phyloP scores from a whole-genome alignment of 352 stramenopile species.

The Globisporangium cylindrosporum region DNA sequence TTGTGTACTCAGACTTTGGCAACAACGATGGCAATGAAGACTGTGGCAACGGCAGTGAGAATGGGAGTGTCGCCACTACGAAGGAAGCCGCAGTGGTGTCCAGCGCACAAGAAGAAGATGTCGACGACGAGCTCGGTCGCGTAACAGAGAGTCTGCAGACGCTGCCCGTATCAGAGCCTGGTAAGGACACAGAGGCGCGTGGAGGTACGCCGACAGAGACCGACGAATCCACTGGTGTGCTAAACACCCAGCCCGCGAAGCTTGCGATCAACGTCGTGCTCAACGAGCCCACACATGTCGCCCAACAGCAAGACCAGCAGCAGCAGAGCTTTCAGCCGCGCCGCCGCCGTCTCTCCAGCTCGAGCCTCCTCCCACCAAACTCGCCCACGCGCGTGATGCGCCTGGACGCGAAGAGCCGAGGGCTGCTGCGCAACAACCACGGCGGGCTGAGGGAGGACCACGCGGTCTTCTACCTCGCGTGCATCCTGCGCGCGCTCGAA shows the following conservation, averaged over 20 bases:
- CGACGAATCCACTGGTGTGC: too few species aligned
- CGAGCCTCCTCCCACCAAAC: background rate
- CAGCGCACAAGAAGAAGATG: background rate
- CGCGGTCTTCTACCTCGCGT: conserved; percentile 88
- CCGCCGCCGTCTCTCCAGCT: background rate
- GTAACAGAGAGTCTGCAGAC: background rate
- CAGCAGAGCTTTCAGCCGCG: background rate
- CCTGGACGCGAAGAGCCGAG: conserved; percentile 30
- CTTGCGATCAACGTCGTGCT: background rate
- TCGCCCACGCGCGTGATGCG: conserved; percentile 9
- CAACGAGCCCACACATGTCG: background rate
- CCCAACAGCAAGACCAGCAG: conserved; percentile 1
- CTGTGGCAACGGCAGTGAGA: conserved; percentile 6
- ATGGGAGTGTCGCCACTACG: background rate
- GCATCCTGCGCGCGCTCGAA: conserved; percentile 78
- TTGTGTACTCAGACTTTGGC: conserved; percentile 63
- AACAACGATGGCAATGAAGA: conserved; percentile 26
- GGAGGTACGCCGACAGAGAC: background rate
- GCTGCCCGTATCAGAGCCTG: background rate
- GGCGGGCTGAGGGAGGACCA: conserved; percentile 53
- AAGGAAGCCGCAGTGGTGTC: background rate
- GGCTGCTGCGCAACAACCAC: conserved; percentile 43
- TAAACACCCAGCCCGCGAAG: background rate
- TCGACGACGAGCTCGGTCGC: background rate
- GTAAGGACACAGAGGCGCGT: conserved; percentile 12